Percentiles rank a stretch among this genome's conserved stretches.
These are phyloP conservation scores for Trichoderma lentiforme DNA, from an alignment of 2,329 filamentous ascomycete genomes.

Conservation along the genomic window DNA sequence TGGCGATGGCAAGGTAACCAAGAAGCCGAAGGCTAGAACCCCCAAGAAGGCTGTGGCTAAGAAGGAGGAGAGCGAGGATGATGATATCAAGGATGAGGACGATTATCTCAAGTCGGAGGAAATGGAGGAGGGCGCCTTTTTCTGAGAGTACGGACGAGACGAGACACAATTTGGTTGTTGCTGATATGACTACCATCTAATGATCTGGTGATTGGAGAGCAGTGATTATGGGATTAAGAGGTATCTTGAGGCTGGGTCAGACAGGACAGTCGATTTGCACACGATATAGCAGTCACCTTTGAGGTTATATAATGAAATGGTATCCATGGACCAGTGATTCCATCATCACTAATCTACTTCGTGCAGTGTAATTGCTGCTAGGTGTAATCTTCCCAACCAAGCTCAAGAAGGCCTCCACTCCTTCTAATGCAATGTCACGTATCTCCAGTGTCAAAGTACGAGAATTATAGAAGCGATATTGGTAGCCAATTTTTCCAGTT, in stretches of 20 bases:
- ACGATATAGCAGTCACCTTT: background rate
- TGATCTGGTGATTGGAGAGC: background rate
- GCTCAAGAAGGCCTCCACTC: background rate
- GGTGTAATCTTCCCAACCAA: background rate
- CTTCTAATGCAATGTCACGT: background rate
- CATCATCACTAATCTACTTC: background rate
- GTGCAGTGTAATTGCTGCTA: background rate
- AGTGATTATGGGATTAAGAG: background rate
- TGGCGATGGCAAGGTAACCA: conserved; percentile 30
- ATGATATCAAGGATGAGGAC: conserved; percentile 20
- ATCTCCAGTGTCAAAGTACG: background rate
- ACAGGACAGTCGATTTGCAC: background rate
- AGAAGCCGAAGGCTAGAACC: conserved; percentile 30
- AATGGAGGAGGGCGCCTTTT: background rate
- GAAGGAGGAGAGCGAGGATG: conserved; percentile 25
- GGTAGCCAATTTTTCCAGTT: background rate
- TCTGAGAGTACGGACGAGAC: background rate
- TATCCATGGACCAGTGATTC: background rate
- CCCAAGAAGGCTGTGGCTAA: conserved; percentile 32
- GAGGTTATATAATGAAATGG: background rate
- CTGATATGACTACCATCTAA: background rate
- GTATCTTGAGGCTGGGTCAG: background rate
- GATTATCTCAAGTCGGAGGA: conserved; percentile 22
- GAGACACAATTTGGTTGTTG: background rate
- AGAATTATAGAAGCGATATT: background rate